A percentile compares a stretch with the other conserved stretches of the same genome.
These are phyloP conservation scores for Nannochloris sp. DNA, from an alignment of 139 green algal species.

Conservation along the genomic window DNA sequence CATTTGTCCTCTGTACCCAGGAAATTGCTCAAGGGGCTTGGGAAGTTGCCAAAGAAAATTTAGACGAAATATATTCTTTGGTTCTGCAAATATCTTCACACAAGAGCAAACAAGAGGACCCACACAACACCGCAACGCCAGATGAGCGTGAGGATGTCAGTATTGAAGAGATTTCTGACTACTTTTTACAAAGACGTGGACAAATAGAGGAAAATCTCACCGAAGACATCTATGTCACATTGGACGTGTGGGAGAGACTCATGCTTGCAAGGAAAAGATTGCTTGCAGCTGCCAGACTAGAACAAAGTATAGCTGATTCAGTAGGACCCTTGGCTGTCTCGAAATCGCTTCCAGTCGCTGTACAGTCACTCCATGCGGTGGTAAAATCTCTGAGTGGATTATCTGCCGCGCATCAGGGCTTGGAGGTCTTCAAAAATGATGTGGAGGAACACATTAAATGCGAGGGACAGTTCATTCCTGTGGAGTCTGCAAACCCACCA, in stretches of 20 bases:
- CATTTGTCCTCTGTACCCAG: conserved; percentile 43
- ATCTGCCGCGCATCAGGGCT: no score
- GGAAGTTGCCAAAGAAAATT: conserved; percentile 13
- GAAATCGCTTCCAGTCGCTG: conserved; percentile 27
- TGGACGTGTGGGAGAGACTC: neutral
- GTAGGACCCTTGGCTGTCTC: conserved; percentile 45
- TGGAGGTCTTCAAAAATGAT: conserved; percentile 2
- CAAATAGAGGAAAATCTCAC: neutral
- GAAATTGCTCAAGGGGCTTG: conserved; percentile 26
- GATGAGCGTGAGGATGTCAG: neutral
- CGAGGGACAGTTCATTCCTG: conserved; percentile 29
- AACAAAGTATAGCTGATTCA: conserved; percentile 38
- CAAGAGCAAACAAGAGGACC: neutral
- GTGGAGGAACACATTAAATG: conserved; percentile 15
- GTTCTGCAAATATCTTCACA: neutral
- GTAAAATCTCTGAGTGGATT: conserved; percentile 11
- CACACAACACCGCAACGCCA: neutral
- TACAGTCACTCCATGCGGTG: conserved; percentile 37
- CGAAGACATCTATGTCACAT: neutral
- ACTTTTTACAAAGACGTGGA: conserved; percentile 9
- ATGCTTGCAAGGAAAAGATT: neutral
- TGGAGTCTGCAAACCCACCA: conserved; percentile 35
- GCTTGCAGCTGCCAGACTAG: conserved; percentile 38
- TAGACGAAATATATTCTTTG: neutral
- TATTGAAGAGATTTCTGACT: conserved; percentile 24